Evolutionary conservation across 208 protist species (phyloP), one percentile per base, ranked within the genome.

Genomic region (Acanthamoeba sp.): DNA sequence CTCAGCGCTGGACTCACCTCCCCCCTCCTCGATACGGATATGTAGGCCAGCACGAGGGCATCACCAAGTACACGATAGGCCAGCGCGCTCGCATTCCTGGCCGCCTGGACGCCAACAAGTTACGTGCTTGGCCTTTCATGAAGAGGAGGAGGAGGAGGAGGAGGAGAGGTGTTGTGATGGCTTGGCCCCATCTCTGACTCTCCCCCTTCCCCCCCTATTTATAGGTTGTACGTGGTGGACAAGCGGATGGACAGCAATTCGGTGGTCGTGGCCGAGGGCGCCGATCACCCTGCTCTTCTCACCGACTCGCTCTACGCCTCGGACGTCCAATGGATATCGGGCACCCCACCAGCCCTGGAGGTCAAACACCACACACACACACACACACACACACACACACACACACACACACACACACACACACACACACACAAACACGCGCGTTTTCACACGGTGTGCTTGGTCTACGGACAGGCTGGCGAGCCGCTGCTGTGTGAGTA

Each of bases 31-130:
- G n/a, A n/a, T n/a, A n/a, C n/a, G n/a, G n/a, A n/a, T 66, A n/a
- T 48, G 27, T 24, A 71, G 62, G 73, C 18, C 6, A 69, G 40
- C 90, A 94, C 36, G 64, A 80, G n/a, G 90, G 90, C 42, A 32
- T 66, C 16, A 40, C 71, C 20, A 42, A 52, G 71, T 94, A 94
- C 50, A 94, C 90, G 18, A 62, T 94, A 6, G 90, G 90, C 32
- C 90, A 94, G 76, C 50, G 69, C 38, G 90, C 90, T 18, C 69
- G 90, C 16, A 85, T 94, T 32, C 50, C 69, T 4, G 90, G 90
- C 27, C 66, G 64, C 1, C 0, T 85, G 7, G 76, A 85, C n/a
- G 20, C 76, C 76, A 57, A 32, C 76, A 85, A 85, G 76, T 85
- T n/a, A n/a, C n/a, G n/a, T n/a, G n/a, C n/a, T n/a, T 22, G 22